Evolutionary conservation across 495 filamentous ascomycete genomes (phyloP), one percentile per base, ranked within the genome.

Genomic region (Geopyxis carbonaria): DNA sequence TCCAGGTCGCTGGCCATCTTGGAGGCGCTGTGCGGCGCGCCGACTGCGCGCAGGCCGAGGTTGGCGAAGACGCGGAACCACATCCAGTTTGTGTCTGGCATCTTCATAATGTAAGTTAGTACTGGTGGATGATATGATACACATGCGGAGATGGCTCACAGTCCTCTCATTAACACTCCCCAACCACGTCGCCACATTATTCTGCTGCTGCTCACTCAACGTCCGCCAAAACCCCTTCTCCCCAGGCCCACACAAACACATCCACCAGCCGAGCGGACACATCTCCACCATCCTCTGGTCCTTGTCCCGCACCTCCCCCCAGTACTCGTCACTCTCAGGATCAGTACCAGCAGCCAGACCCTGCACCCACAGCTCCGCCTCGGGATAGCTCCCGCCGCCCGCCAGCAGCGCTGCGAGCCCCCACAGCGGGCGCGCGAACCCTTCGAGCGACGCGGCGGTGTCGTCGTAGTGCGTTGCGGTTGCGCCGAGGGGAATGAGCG

Each of bases 211-310:
- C 27, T 65, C 64, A 3, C 61, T 65, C 43, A 86, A 59, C 1
- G 67, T 68, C 27, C 73, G 60, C 79, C 78, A 86, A 41, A 86
- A 73, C 42, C 62, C 60, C 14, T 41, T 38, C 8, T 33, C 31
- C 5, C 31, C 31, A 14, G 31, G 31, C 16, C 36, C 36, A 11
- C 23, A 28, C 2, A 19, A 30, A 21, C 14, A 40, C 41, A 42
- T 43, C 45, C 6, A 52, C 50, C 49, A 61, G 7, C 70, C 70
- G 40, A 84, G 64, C 9, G 78, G 78, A 48, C 76, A 82, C 68
- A 82, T 80, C 55, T 83, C 80, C 14, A 83, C 79, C 77, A 83
- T 84, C n/a, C 79, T 62, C 63, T 84, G 78, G 45, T 84, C 78
- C 39, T 72, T 67, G 51, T 80, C 76, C 45, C 73, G 64, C 38